phyloP scores from a whole-genome alignment of 2,329 filamentous ascomycete species.

The Berkeleyomyces basicola region DNA sequence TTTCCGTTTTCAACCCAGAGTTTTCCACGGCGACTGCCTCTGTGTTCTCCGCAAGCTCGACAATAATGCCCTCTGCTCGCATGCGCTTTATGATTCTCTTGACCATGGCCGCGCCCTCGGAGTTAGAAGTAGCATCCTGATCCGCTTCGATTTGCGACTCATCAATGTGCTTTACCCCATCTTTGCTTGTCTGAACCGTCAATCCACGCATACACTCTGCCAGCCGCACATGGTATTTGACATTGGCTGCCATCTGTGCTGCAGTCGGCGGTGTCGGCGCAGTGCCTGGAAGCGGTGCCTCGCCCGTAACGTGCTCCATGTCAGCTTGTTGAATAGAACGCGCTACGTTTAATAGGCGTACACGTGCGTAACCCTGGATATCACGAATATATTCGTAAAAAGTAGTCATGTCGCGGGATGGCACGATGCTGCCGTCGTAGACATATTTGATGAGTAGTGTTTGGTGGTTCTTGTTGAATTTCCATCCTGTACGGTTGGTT shows the following conservation, averaged over 20 bases:
- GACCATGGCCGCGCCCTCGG: conserved; percentile 25
- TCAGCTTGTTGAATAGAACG: conserved; percentile 42
- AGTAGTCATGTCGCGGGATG: conserved; percentile 48
- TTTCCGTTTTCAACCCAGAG: conserved; percentile 1
- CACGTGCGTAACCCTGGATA: conserved; percentile 57
- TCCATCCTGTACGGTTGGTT: conserved; percentile 57
- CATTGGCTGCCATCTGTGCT: conserved; percentile 20
- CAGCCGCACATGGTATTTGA: conserved; percentile 36
- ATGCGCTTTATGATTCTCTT: conserved; percentile 44
- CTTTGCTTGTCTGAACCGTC: conserved; percentile 28
- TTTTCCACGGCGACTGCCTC: conserved; percentile 4
- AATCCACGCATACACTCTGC: conserved; percentile 33
- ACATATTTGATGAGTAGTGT: conserved; percentile 69
- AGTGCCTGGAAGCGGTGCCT: conserved; percentile 18
- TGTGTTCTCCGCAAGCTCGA: conserved; percentile 27
- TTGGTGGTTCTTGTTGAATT: conserved; percentile 92
- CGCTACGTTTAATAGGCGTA: conserved; percentile 50
- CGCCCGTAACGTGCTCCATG: conserved; percentile 32
- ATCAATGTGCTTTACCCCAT: conserved; percentile 24
- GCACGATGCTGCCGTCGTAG: conserved; percentile 56
- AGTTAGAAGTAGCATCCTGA: conserved; percentile 14
- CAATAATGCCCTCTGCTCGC: conserved; percentile 41
- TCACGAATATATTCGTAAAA: conserved; percentile 67
- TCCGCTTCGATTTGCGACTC: conserved; percentile 37
- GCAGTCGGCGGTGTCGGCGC: conserved; percentile 9